Evolutionary conservation across 1,284 basidiomycete genomes (phyloP).

Genomic region (Irpex sp.): DNA sequence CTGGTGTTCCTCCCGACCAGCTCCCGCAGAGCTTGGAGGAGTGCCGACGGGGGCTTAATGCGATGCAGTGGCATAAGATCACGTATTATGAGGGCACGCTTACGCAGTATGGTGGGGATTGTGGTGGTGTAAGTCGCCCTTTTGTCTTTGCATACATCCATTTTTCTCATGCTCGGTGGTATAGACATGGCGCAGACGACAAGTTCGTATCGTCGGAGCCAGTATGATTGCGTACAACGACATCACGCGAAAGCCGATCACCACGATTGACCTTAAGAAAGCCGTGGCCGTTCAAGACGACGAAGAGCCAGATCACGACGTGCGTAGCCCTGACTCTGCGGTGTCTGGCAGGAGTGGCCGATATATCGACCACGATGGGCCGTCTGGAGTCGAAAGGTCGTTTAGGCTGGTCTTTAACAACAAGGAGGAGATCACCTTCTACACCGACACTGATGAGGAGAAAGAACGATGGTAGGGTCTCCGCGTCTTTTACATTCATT

Average conservation of each 20-base stretch:
- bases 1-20: constrained; percentile 73
- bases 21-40: constrained; percentile 92
- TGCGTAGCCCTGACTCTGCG: constrained; percentile 41
- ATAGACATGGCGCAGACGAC: constrained; percentile 64
- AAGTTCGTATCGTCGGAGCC: constrained; percentile 83
- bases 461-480: constrained; percentile 79
- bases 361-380: constrained; percentile 62
- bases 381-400: constrained; percentile 77
- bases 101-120: constrained; percentile 96
- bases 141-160: too few relatives aligned
- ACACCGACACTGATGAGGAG: constrained; percentile 87
- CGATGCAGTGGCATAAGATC: constrained; percentile 89
- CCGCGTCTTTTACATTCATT: not conserved
- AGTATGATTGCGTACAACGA: constrained; percentile 91
- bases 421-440: constrained; percentile 84
- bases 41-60: constrained; percentile 83
- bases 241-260: constrained; percentile 87
- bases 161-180: too few relatives aligned
- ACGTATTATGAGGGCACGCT: constrained; percentile 91
- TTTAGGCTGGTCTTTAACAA: constrained; percentile 85
- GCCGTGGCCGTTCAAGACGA: constrained; percentile 78
- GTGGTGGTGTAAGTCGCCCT: constrained; percentile 54
- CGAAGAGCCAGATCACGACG: constrained; percentile 46
- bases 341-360: constrained; percentile 34
- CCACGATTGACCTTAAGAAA: constrained; percentile 89